Evolutionary conservation across 306 rosid genomes (phyloP).

Genomic region (Quercus ilex): DNA sequence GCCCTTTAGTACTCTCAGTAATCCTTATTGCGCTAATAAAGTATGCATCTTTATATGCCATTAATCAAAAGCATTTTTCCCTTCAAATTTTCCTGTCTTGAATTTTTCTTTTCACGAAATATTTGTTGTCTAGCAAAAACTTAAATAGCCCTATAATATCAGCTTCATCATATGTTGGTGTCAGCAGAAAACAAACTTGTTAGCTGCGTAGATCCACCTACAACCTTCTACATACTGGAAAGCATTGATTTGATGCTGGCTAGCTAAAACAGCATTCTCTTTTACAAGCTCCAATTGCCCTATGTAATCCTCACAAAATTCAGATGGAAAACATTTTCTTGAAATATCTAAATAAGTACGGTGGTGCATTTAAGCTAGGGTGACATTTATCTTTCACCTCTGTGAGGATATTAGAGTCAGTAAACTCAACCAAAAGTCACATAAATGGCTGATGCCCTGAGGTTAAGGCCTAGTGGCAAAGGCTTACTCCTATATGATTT

Average conservation of each 20-base stretch:
- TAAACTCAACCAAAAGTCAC: background rate
- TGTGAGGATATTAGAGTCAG: background rate
- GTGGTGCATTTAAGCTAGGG: background rate
- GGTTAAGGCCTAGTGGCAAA: too few relatives aligned
- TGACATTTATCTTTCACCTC: background rate
- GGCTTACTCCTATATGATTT: too few relatives aligned
- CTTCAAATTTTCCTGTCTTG: too few relatives aligned
- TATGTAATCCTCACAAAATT: background rate
- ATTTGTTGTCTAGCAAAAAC: too few relatives aligned
- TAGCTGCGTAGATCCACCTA: background rate
- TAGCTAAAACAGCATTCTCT: background rate
- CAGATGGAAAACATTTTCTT: background rate
- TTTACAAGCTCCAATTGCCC: background rate
- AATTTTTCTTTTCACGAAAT: too few relatives aligned
- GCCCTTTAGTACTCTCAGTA: too few relatives aligned
- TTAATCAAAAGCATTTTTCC: too few relatives aligned
- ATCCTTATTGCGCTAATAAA: too few relatives aligned
- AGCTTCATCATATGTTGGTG: too few relatives aligned
- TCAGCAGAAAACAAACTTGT: background rate
- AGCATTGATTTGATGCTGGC: background rate
- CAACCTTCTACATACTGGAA: background rate
- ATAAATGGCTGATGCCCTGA: background rate
- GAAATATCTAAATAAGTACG: background rate
- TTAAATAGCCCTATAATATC: too few relatives aligned
- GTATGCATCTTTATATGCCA: too few relatives aligned